Conservation (phyloP, 108 stramenopile genomes). For the Cyclotella cryptica region DNA sequence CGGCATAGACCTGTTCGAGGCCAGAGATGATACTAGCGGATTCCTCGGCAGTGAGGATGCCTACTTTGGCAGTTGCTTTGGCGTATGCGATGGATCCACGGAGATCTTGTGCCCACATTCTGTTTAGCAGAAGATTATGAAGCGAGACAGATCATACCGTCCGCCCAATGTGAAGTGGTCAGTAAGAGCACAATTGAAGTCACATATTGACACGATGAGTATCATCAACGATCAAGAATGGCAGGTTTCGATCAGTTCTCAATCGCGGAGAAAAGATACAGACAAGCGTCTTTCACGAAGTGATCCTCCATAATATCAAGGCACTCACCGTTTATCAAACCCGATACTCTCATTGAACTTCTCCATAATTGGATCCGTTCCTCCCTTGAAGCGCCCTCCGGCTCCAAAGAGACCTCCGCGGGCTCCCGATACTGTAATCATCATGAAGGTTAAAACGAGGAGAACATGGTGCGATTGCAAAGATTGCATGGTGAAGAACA, state of each 20-base stretch:
- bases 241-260: too few relatives aligned
- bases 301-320: not conserved
- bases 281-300: too few relatives aligned
- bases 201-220: too few relatives aligned
- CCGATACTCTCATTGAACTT: constrained; percentile 97
- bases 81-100: constrained; percentile 96
- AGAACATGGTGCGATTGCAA: not conserved
- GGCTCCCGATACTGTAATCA: constrained; percentile 53
- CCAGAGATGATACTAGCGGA: constrained; percentile 71
- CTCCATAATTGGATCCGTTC: constrained; percentile 99
- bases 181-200: too few relatives aligned
- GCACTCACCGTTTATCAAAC: constrained; percentile 90
- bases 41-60: constrained; percentile 93
- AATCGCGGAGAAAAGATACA: too few relatives aligned
- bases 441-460: not conserved
- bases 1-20: constrained; percentile 81
- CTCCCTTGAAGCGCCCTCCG: constrained; percentile 97
- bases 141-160: not conserved
- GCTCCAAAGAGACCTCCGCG: constrained; percentile 93
- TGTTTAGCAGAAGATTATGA: constrained; percentile 3
- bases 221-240: too few relatives aligned
- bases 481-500: not conserved
- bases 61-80: constrained; percentile 86
- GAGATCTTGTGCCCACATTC: constrained; percentile 97
- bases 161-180: too few relatives aligned